Percentiles rank a stretch among this genome's conserved stretches.
Evolutionary conservation across 2,329 filamentous ascomycete genomes (phyloP).

Genomic region (Fusarium sp.): DNA sequence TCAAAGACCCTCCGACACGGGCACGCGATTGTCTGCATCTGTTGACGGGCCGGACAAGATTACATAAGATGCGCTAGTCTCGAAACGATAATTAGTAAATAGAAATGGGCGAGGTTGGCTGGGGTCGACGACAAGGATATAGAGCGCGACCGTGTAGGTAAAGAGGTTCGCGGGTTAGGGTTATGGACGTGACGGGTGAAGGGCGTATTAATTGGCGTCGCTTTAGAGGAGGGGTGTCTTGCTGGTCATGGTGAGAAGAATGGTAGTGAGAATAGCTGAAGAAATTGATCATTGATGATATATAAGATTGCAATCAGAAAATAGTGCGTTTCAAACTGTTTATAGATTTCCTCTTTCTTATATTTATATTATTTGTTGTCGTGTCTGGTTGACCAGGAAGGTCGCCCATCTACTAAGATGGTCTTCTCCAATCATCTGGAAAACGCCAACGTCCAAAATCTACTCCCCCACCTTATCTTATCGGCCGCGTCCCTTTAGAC

Average conservation of each 20-base stretch:
- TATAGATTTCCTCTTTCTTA: not conserved
- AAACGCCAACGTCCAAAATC: not conserved
- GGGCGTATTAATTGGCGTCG: not conserved
- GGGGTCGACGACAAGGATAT: slow-evolving; percentile 10
- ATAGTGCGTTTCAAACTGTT: not conserved
- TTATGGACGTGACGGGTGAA: slow-evolving; percentile 24
- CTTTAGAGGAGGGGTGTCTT: not conserved
- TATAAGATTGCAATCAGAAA: not conserved
- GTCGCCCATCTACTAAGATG: slow-evolving; percentile 1
- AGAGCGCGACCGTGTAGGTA: slow-evolving; percentile 32
- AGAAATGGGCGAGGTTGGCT: slow-evolving; percentile 30
- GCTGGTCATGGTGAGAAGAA: not conserved
- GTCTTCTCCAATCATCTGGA: slow-evolving; percentile 1
- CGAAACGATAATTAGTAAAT: slow-evolving; percentile 42
- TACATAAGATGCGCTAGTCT: slow-evolving; percentile 27
- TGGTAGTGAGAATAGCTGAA: not conserved
- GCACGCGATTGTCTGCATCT: slow-evolving; percentile 25
- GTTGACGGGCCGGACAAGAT: slow-evolving; percentile 11
- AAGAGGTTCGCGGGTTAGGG: slow-evolving; percentile 28
- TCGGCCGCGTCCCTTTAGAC: slow-evolving; percentile 28
- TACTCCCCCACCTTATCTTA: slow-evolving; percentile 36
- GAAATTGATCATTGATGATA: not conserved
- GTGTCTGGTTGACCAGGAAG: slow-evolving; percentile 27
- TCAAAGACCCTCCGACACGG: slow-evolving; percentile 2
- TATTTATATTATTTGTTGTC: slow-evolving; percentile 22